Conservation (phyloP, 202 grass and related monocot species). For the Carex sylvatica region DNA sequence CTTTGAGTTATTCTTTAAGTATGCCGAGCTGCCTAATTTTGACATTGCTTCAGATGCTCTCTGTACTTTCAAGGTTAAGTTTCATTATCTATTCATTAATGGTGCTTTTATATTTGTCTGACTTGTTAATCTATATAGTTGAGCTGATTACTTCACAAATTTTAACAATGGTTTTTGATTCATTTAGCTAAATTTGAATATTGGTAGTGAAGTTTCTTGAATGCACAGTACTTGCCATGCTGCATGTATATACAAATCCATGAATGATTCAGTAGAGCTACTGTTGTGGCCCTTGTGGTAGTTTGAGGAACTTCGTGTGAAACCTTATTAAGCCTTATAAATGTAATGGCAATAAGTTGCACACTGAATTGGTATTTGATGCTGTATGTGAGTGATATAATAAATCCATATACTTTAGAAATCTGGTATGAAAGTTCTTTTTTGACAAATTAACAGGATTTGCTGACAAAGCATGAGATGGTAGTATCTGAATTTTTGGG, state of each 20-base stretch:
- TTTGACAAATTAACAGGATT: conserved; percentile 52
- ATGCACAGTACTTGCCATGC: not conserved
- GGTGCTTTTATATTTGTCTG: not conserved
- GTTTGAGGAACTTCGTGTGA: not conserved
- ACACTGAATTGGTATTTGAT: not conserved
- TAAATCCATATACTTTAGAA: not conserved
- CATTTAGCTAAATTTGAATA: conserved; percentile 6
- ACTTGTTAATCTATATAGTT: conserved; percentile 10
- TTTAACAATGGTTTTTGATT: not conserved
- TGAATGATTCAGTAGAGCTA: not conserved
- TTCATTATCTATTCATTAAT: conserved; percentile 16
- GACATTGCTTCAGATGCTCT: conserved; percentile 99
- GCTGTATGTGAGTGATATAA: not conserved
- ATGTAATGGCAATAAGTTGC: not conserved
- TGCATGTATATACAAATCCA: not conserved
- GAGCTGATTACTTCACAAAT: not conserved
- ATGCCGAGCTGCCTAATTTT: conserved; percentile 96
- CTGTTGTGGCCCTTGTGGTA: not conserved
- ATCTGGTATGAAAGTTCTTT: conserved; percentile 2
- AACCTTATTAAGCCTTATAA: not conserved
- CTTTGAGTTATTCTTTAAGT: conserved; percentile 97
- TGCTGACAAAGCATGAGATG: conserved; percentile 94
- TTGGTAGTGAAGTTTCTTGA: not conserved
- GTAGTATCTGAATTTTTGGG: conserved; percentile 71
- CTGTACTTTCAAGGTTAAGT: conserved; percentile 92